These are phyloP conservation scores for Colletotrichum kahawae DNA, from an alignment of 2,329 filamentous ascomycete genomes.

Conservation along the genomic window DNA sequence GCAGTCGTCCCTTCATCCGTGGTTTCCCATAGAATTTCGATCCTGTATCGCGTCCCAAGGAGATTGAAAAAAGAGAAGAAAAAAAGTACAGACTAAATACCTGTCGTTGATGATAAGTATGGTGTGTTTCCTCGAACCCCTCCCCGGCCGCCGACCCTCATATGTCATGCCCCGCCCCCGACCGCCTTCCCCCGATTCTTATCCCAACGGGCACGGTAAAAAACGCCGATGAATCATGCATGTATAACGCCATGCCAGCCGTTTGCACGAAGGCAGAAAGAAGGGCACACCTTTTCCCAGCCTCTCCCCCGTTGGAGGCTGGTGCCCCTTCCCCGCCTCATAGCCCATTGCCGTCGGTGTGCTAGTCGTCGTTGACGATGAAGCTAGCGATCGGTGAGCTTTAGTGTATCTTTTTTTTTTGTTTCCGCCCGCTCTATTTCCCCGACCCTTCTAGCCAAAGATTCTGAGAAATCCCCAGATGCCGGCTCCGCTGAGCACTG, in stretches of 20 bases:
- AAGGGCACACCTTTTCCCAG: background rate
- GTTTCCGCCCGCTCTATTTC: background rate
- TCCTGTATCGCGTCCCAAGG: conserved; percentile 1
- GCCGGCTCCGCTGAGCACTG: conserved; percentile 84
- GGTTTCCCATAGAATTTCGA: background rate
- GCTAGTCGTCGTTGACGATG: background rate
- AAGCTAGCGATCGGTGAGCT: conserved; percentile 7
- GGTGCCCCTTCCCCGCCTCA: conserved; percentile 6
- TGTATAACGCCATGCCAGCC: conserved; percentile 6
- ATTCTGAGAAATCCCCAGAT: conserved; percentile 91
- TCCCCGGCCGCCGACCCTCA: conserved; percentile 2
- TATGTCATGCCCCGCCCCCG: background rate
- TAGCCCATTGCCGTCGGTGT: background rate
- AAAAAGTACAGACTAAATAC: conserved; percentile 10
- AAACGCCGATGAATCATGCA: conserved; percentile 20
- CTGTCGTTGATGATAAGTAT: background rate
- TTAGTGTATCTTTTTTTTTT: background rate
- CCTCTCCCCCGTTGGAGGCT: background rate
- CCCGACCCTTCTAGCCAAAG: conserved; percentile 63
- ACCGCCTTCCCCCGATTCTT: background rate
- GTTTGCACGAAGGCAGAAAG: conserved; percentile 1
- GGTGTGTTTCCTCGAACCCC: conserved; percentile 2
- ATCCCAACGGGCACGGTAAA: conserved; percentile 1
- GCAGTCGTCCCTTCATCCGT: background rate
- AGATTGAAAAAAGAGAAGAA: background rate